Evolutionary conservation across 805 yeast species (phyloP).

Genomic region (Ogataea nitratoaversa): DNA sequence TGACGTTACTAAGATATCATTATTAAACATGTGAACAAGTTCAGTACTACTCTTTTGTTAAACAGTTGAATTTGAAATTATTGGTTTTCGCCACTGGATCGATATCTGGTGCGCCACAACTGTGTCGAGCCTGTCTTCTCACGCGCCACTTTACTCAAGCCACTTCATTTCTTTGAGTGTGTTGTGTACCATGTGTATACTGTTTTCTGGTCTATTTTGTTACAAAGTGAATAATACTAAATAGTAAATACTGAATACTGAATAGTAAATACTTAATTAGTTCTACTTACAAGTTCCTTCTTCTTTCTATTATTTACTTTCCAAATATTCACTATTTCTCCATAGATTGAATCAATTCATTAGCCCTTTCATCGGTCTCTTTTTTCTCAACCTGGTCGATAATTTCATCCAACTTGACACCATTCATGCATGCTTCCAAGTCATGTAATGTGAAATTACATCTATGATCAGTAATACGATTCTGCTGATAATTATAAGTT

Average conservation of each 20-base stretch:
- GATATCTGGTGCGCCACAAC: neutral
- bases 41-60: neutral
- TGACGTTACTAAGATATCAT: no score
- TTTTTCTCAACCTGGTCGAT: constrained; percentile 47
- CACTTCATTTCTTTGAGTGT: no score
- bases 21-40: neutral
- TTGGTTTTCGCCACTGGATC: constrained; percentile 8
- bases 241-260: no score
- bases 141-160: neutral
- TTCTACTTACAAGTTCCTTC: neutral
- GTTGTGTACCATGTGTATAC: no score
- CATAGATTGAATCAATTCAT: constrained; percentile 24
- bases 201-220: no score
- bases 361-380: constrained; percentile 43
- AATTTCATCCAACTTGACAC: constrained; percentile 52
- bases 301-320: no score
- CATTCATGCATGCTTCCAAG: constrained; percentile 60
- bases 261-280: no score
- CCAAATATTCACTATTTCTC: no score
- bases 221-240: no score
- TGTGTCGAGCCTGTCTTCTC: no score
- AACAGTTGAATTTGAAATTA: neutral
- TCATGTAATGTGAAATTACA: constrained; percentile 80
- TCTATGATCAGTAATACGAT: constrained; percentile 90
- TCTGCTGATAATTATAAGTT: constrained; percentile 91